Conservation (phyloP, 2,329 filamentous ascomycete species). For the Ascochyta lentis region DNA sequence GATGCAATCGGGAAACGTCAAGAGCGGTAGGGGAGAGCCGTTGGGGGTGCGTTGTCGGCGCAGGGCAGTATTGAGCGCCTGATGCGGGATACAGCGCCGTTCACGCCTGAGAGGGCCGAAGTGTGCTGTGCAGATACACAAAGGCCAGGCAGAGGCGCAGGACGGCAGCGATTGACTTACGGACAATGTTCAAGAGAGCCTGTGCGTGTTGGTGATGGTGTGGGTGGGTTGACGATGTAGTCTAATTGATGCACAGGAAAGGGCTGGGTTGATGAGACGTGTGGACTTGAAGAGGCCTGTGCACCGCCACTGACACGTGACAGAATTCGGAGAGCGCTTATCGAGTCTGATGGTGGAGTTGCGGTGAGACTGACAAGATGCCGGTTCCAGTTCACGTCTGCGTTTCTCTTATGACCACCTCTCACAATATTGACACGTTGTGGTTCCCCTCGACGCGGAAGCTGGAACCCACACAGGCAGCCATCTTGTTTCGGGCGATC, state of each 20-base stretch:
- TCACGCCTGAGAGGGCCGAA: constrained; percentile 29
- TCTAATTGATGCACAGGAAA: constrained; percentile 50
- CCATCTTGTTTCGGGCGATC: constrained; percentile 29
- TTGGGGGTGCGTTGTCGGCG: constrained; percentile 13
- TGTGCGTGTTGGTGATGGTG: constrained; percentile 45
- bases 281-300: constrained; percentile 32
- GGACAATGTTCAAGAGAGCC: constrained; percentile 44
- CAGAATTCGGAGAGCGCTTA: constrained; percentile 31
- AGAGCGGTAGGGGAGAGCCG: constrained; percentile 12
- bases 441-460: constrained; percentile 23
- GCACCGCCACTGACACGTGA: constrained; percentile 43
- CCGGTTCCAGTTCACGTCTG: constrained; percentile 5
- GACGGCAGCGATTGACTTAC: constrained; percentile 42
- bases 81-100: constrained; percentile 35
- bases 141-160: constrained; percentile 22
- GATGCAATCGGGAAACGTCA: constrained; percentile 18
- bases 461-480: constrained; percentile 37
- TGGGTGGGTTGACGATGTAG: constrained; percentile 44
- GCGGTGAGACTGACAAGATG: constrained; percentile 22
- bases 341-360: constrained; percentile 25
- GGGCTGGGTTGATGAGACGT: constrained; percentile 49
- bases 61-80: constrained; percentile 34
- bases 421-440: constrained; percentile 43
- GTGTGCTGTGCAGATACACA: constrained; percentile 22
- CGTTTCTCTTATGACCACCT: constrained; percentile 24